These are phyloP conservation scores for Papilionanthe hybrid DNA, from an alignment of 116 monocot species.

Conservation along the genomic window DNA sequence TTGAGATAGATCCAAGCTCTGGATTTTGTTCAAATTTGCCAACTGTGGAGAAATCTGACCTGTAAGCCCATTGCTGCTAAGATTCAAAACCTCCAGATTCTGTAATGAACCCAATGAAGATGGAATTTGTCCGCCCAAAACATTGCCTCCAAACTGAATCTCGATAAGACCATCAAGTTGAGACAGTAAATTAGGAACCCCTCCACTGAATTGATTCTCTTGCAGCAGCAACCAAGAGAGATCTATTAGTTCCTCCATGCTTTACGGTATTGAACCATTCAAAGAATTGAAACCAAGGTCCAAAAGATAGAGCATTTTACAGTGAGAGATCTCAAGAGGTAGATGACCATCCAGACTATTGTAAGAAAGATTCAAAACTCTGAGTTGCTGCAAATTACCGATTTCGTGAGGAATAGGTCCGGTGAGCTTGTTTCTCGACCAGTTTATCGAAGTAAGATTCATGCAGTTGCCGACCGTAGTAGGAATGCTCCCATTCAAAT, in stretches of 20 bases:
- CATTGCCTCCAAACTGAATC: conserved; percentile 61
- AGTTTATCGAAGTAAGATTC: conserved; percentile 55
- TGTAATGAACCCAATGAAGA: conserved; percentile 43
- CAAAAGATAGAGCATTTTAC: conserved; percentile 41
- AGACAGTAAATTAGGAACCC: conserved; percentile 48
- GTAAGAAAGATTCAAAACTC: conserved; percentile 48
- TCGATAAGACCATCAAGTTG: conserved; percentile 43
- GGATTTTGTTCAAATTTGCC: conserved; percentile 35
- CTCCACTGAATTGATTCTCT: conserved; percentile 61
- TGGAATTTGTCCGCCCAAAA: conserved; percentile 61
- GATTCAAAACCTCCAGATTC: conserved; percentile 53
- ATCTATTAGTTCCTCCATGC: conserved; percentile 34
- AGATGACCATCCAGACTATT: conserved; percentile 55
- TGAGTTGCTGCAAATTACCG: conserved; percentile 40
- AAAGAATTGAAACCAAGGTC: conserved; percentile 79
- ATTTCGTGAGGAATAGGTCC: conserved; percentile 61
- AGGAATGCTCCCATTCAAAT: conserved; percentile 46
- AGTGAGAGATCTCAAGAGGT: conserved; percentile 54
- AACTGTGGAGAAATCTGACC: conserved; percentile 49
- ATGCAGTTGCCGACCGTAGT: conserved; percentile 51
- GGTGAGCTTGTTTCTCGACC: conserved; percentile 52
- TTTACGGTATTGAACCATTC: conserved; percentile 57
- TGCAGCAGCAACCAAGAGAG: conserved; percentile 48
- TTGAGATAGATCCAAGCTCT: conserved; percentile 68
- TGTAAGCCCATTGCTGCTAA: conserved; percentile 53